These are phyloP conservation scores for Talaromyces sp. DNA, from an alignment of 2,329 filamentous ascomycete genomes.

Conservation along the genomic window DNA sequence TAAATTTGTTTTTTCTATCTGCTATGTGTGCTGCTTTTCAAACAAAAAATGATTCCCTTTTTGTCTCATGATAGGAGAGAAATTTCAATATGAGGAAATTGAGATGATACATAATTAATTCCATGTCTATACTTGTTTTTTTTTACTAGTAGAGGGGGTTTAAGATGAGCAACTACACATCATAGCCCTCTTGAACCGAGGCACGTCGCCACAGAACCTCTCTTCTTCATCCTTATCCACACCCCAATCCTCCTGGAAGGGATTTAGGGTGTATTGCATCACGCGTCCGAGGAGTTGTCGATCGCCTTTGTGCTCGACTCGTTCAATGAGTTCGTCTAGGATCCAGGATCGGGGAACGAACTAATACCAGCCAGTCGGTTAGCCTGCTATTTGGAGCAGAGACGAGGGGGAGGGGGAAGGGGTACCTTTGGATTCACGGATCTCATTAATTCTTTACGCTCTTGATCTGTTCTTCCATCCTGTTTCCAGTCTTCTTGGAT, in stretches of 20 bases:
- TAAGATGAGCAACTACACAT: constrained; percentile 95
- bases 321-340: constrained; percentile 85
- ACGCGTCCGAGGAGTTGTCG: constrained; percentile 72
- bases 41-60: constrained; percentile 12
- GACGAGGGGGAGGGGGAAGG: neutral
- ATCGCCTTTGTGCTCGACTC: constrained; percentile 82
- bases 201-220: constrained; percentile 82
- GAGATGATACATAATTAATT: constrained; percentile 2
- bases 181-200: constrained; percentile 71
- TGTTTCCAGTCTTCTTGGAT: constrained; percentile 72
- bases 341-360: constrained; percentile 91
- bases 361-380: constrained; percentile 31
- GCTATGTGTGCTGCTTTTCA: neutral
- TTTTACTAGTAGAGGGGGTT: neutral
- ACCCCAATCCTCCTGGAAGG: constrained; percentile 71
- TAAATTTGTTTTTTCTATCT: neutral
- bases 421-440: constrained; percentile 75
- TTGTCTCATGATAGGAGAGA: constrained; percentile 13
- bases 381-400: neutral
- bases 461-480: constrained; percentile 54
- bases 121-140: neutral
- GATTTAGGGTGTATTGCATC: constrained; percentile 79
- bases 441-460: constrained; percentile 73
- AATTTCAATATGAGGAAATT: constrained; percentile 16
- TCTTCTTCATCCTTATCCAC: constrained; percentile 71